Evolutionary conservation across 1,284 basidiomycete genomes (phyloP), one percentile per base, ranked within the genome.

Genomic region (Pholiota adiposa): DNA sequence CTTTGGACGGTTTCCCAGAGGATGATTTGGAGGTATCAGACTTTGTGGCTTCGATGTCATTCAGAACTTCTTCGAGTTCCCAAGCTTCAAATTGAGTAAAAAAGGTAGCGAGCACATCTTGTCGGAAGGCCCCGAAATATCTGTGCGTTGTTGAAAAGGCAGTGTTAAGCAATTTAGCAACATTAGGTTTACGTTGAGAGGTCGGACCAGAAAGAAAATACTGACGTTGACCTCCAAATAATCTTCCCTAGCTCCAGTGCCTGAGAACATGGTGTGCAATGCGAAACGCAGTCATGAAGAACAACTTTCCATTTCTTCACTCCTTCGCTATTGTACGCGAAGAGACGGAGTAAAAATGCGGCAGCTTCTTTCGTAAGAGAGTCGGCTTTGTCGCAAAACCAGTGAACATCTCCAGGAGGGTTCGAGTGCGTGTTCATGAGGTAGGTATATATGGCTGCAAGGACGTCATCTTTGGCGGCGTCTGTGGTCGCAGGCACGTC

Each of bases 291-390:
- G 2, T 63, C 64, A 50, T 79, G 77, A 51, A 94, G 72, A 59
- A 78, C 81, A 16, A 71, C 69, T 70, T 86, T 85, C 91, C 92
- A 96, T 44, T 76, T 70, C 2, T 82, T 76, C 4, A 91, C 87
- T 14, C 79, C 77, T 0, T 74, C 70, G 60, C 85, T 85, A 53
- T 84, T 78, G 67, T 93, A 96, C 3, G 93, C 93, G 68, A 91
- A 89, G 46, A 96, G 74, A 61, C 92, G 84, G 53, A 95, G 78
- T 51, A 93, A 81, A 75, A 93, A 96, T 0, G 85, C 87, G 0
- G 94, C 92, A 1, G 88, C 84, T 55, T 83, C 86, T 5, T 79
- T 70, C 0, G 83, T 83, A 38, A 83, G 73, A 18, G 76, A 67
- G 52, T 82, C 74, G 1, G 88, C 88, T 40, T 78, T 77, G 43